Evolutionary conservation across 805 yeast genomes (phyloP).

Genomic region (Saccharomycopsis babjevae): DNA sequence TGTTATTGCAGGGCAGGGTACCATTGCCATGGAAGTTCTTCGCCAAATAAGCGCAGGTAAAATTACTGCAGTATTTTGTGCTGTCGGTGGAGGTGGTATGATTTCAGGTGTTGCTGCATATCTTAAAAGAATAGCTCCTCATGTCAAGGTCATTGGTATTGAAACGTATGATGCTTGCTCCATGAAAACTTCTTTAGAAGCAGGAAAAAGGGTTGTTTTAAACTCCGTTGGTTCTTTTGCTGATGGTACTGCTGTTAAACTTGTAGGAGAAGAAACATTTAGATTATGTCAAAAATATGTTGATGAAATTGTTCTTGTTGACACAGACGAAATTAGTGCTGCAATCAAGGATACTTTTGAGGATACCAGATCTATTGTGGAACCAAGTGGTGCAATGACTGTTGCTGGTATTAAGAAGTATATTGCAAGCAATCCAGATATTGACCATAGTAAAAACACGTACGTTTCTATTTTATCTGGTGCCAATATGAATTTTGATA

Average conservation of each 20-base stretch:
- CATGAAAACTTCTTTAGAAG: conserved; percentile 58
- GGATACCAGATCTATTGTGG: conserved; percentile 88
- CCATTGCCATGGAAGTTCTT: conserved; percentile 85
- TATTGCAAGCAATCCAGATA: conserved; percentile 54
- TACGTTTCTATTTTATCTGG: conserved; percentile 87
- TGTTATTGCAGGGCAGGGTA: conserved; percentile 98
- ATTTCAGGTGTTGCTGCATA: conserved; percentile 87
- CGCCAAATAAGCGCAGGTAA: conserved; percentile 75
- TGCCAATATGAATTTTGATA: conserved; percentile 96
- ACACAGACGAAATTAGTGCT: conserved; percentile 92
- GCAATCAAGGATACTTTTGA: conserved; percentile 95
- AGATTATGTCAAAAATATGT: conserved; percentile 65
- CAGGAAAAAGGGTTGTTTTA: conserved; percentile 45
- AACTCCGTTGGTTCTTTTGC: conserved; percentile 90
- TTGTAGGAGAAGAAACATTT: conserved; percentile 86
- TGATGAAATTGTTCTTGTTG: conserved; percentile 81
- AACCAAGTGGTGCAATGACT: conserved; percentile 94
- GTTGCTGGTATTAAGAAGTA: conserved; percentile 93
- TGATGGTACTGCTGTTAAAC: conserved; percentile 94
- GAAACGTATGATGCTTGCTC: conserved; percentile 96
- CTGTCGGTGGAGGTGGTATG: conserved; percentile 97
- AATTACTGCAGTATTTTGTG: conserved; percentile 78
- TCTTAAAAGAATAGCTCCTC: conserved; percentile 94
- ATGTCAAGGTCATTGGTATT: conserved; percentile 88
- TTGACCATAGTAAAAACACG: conserved; percentile 57